phyloP scores from a whole-genome alignment of 176 grass and related monocot species.

The Poa annua region DNA sequence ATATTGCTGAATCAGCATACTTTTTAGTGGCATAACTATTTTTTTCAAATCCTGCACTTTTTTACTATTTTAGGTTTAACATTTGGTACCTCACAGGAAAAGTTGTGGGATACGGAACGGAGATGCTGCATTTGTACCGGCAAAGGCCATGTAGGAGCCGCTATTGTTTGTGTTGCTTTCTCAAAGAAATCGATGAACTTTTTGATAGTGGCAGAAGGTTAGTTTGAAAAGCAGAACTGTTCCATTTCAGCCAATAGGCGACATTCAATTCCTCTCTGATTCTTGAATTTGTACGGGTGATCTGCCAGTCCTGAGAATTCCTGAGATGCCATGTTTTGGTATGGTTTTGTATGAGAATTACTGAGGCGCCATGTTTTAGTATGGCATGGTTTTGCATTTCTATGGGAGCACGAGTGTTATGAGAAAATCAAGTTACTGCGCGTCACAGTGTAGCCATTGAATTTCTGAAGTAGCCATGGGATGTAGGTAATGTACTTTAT shows the following conservation, averaged over 20 bases:
- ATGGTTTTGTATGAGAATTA: no score
- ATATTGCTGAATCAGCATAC: background rate
- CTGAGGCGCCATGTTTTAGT: no score
- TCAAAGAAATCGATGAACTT: conserved; percentile 87
- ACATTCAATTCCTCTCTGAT: background rate
- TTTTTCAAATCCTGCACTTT: background rate
- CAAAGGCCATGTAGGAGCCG: conserved; percentile 85
- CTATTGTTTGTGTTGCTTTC: conserved; percentile 88
- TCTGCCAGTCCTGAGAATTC: background rate
- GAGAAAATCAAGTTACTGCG: conserved; percentile 13
- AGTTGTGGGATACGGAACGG: conserved; percentile 79
- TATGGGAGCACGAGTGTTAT: background rate
- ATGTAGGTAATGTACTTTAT: background rate
- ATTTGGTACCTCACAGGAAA: conserved; percentile 59
- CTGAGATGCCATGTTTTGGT: conserved; percentile 8
- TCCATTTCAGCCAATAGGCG: conserved; percentile 1
- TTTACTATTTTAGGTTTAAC: conserved; percentile 5
- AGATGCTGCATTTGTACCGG: conserved; percentile 84
- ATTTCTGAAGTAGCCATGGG: background rate
- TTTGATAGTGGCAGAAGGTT: conserved; percentile 96
- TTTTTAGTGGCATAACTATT: background rate
- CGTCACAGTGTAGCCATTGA: background rate
- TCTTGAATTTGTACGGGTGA: background rate
- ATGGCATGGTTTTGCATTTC: conserved; percentile 13
- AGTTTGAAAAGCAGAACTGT: conserved; percentile 34